Percentiles rank a stretch among this genome's conserved stretches.
phyloP scores from a whole-genome alignment of 2,329 filamentous ascomycete genomes.

The Pseudogymnoascus sp. region DNA sequence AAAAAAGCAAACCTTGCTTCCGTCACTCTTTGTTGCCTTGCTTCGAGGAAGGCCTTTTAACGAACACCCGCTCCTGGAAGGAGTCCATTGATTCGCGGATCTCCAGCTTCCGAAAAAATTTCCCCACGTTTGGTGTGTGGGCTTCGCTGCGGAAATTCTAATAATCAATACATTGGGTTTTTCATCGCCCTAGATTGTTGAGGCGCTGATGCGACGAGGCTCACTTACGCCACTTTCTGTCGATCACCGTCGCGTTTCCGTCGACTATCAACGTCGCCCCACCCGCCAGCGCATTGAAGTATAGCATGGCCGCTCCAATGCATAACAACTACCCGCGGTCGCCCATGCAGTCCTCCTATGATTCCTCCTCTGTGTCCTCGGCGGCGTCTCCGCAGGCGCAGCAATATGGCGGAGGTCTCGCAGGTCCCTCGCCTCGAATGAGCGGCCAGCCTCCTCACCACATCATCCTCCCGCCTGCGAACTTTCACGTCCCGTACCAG shows the following conservation, averaged over 20 bases:
- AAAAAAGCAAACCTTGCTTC: neutral
- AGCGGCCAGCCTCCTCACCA: conserved; percentile 43
- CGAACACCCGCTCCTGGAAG: neutral
- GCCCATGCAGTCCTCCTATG: conserved; percentile 55
- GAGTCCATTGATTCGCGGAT: neutral
- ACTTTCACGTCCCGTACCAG: conserved; percentile 30
- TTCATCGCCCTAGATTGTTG: neutral
- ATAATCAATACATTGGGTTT: neutral
- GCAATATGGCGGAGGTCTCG: conserved; percentile 43
- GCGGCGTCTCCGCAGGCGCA: conserved; percentile 50
- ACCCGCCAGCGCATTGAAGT: neutral
- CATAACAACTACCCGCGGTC: conserved; percentile 53
- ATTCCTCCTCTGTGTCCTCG: conserved; percentile 55
- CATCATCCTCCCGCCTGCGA: conserved; percentile 43
- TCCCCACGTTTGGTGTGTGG: neutral
- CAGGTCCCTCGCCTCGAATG: conserved; percentile 44
- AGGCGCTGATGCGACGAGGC: neutral
- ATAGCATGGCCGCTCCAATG: conserved; percentile 45
- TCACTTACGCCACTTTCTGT: neutral
- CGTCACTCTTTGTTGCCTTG: neutral
- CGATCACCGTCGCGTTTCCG: neutral
- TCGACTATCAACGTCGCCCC: neutral
- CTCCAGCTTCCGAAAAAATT: neutral
- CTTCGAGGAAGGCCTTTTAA: neutral
- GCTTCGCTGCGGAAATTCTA: neutral